These are phyloP conservation scores for Schizochytrium sp. DNA, from an alignment of 108 stramenopile genomes.

Conservation along the genomic window DNA sequence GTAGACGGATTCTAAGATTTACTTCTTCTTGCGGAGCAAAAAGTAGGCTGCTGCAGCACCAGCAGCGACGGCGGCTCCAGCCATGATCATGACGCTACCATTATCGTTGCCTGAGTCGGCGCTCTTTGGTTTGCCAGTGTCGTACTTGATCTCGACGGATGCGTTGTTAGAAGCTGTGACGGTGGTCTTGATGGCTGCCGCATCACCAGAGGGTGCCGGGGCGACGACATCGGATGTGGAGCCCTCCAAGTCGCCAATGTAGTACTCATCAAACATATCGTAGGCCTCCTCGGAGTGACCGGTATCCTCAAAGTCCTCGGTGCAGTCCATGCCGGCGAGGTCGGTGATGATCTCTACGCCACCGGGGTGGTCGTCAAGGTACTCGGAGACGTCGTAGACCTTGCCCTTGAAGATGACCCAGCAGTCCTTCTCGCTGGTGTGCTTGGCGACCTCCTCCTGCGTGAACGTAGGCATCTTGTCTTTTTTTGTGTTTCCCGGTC, in stretches of 20 bases:
- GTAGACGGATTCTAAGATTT: no score
- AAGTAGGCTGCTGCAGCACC: no score
- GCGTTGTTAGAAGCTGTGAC: not conserved
- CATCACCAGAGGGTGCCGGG: not conserved
- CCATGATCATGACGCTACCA: no score
- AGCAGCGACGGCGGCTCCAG: no score
- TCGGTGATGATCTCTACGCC: constrained; percentile 40
- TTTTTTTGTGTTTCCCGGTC: no score
- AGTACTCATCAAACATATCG: not conserved
- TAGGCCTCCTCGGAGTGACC: constrained; percentile 13
- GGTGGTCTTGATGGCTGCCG: not conserved
- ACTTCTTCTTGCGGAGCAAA: no score
- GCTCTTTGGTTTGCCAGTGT: not conserved
- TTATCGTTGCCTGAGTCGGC: no score
- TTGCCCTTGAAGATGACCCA: constrained; percentile 31
- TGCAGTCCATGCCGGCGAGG: constrained; percentile 34
- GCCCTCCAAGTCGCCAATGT: not conserved
- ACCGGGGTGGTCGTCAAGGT: constrained; percentile 45
- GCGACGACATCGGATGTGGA: not conserved
- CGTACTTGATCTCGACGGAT: not conserved
- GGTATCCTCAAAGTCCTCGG: not conserved
- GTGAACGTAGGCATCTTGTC: not conserved
- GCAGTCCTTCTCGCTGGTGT: not conserved
- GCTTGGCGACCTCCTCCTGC: constrained; percentile 12
- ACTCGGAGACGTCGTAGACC: constrained; percentile 53